Conservation (phyloP, 495 filamentous ascomycete genomes). For the Paragyromitra xinjiangensis region DNA sequence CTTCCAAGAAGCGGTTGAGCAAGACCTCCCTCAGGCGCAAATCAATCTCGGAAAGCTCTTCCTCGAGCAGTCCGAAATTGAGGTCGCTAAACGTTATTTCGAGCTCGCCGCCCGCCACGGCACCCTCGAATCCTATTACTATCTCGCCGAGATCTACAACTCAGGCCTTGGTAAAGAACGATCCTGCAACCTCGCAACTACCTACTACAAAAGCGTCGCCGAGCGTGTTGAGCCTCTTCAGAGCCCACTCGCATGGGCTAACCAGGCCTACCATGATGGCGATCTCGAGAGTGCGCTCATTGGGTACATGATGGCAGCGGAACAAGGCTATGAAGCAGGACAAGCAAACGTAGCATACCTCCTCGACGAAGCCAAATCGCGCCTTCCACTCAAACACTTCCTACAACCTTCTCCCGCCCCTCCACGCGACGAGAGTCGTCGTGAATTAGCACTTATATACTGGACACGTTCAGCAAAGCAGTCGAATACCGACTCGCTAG, state of each 20-base stretch:
- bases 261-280: conserved; percentile 81
- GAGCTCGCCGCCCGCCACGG: conserved; percentile 89
- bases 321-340: conserved; percentile 92
- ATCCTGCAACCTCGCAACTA: conserved; percentile 80
- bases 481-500: conserved; percentile 87
- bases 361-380: conserved; percentile 80
- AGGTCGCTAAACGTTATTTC: conserved; percentile 81
- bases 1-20: conserved; percentile 83
- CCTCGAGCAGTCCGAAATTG: conserved; percentile 84
- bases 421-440: conserved; percentile 29
- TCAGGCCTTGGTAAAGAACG: conserved; percentile 81
- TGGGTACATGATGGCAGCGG: conserved; percentile 87
- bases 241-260: conserved; percentile 85
- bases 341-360: conserved; percentile 95
- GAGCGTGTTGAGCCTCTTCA: conserved; percentile 87
- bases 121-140: conserved; percentile 93
- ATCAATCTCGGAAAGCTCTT: conserved; percentile 85
- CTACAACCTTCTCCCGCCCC: conserved; percentile 47
- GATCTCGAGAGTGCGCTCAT: conserved; percentile 86
- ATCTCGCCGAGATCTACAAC: conserved; percentile 88
- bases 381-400: conserved; percentile 63
- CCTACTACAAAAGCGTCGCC: conserved; percentile 93
- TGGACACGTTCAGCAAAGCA: conserved; percentile 97
- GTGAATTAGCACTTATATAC: conserved; percentile 80
- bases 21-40: conserved; percentile 83